Evolutionary conservation across 2,329 filamentous ascomycete genomes (phyloP), one percentile per base, ranked within the genome.

Genomic region (Diaporthe sp.): DNA sequence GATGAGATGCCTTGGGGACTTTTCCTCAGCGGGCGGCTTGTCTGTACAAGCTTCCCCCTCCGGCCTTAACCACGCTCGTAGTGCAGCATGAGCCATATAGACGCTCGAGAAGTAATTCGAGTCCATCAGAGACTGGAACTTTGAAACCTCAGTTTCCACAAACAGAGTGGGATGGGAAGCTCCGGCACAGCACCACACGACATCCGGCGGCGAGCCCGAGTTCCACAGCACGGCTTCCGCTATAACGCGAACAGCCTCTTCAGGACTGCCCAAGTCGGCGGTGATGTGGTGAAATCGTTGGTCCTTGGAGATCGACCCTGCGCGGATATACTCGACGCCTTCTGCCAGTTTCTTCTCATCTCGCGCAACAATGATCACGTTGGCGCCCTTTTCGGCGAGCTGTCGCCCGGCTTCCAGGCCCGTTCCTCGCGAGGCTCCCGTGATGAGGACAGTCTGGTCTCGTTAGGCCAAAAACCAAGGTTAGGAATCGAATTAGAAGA

Each of bases 351-450:
- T 97, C 75, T 86, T 86, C 20, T 91, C 87, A 79, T 93, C 94
- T 73, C 97, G 94, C 20, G 96, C 93, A 68, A 98, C 93, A 78
- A 98, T 92, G 77, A 98, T 91, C 73, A 99, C 83, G 83, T 95
- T 95, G 76, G 96, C 96, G 67, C 97, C 97, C 83, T 95, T 95
- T 70, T 90, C 87, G 3, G 96, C 90, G 61, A 99, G 91, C 78
- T 95, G 89, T 71, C 91, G 89, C 1, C 93, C 95, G n/a, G 93
- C 91, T 71, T 92, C 91, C 79, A 92, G 92, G 75, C 97, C 97
- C 93, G 98, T 95, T 75, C 97, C 97, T 82, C 98, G 94, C 0
- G 97, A 98, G 44, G 93, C 95, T 65, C 97, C 97, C 0, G 97
- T 99, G 72, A 99, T 88, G 74, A 98, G 88, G 71, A 97, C 89